Evolutionary conservation across 2,329 filamentous ascomycete genomes (phyloP).

Genomic region (Zymoseptoria ardabiliae): DNA sequence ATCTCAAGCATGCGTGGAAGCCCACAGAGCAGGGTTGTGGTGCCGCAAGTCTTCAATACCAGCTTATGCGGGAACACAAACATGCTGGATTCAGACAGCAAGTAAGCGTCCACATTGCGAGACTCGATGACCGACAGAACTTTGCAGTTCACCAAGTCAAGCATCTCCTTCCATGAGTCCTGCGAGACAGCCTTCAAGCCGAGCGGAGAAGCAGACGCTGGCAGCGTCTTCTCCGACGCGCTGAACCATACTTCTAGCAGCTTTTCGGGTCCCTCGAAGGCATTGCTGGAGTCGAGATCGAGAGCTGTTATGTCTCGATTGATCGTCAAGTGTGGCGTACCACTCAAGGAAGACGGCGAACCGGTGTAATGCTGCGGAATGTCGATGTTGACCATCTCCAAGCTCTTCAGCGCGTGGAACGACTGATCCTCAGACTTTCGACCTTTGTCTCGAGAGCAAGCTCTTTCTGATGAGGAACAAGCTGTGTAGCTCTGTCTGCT

Average conservation of each 20-base stretch:
- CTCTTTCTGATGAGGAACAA: neutral
- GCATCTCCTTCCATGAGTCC: conserved; percentile 90
- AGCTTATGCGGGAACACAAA: conserved; percentile 99
- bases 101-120: conserved; percentile 89
- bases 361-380: conserved; percentile 72
- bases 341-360: conserved; percentile 66
- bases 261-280: conserved; percentile 98
- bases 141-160: conserved; percentile 97
- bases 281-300: conserved; percentile 89
- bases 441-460: neutral
- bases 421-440: neutral
- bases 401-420: conserved; percentile 4
- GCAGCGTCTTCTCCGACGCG: conserved; percentile 65
- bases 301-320: conserved; percentile 82
- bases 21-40: conserved; percentile 84
- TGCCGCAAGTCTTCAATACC: conserved; percentile 96
- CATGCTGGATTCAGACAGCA: conserved; percentile 98
- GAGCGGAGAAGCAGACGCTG: conserved; percentile 59
- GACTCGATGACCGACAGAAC: conserved; percentile 90
- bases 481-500: conserved; percentile 89
- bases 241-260: conserved; percentile 98
- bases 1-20: conserved; percentile 89
- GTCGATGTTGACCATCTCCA: conserved; percentile 77
- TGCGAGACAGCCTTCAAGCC: conserved; percentile 80
- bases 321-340: conserved; percentile 86